phyloP scores from a whole-genome alignment of 192 early-diverging fungal species.

The Coemansia sp. region DNA sequence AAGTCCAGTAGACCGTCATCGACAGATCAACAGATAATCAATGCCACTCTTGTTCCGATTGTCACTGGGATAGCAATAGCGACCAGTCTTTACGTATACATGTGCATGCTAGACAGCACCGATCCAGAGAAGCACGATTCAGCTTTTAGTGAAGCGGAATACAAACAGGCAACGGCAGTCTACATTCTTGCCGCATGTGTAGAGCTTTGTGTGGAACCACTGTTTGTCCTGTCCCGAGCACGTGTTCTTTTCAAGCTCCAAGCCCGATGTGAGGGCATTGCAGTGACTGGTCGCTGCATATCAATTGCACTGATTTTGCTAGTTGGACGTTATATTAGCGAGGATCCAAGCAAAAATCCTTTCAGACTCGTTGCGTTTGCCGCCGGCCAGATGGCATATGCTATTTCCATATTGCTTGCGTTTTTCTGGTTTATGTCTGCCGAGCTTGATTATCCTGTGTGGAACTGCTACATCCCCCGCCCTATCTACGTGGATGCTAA shows the following conservation, averaged over 20 bases:
- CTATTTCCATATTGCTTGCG: constrained; percentile 58
- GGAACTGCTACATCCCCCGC: constrained; percentile 34
- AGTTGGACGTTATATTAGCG: constrained; percentile 34
- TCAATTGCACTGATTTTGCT: constrained; percentile 66
- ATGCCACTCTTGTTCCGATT: constrained; percentile 52
- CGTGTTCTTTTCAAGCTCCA: constrained; percentile 75
- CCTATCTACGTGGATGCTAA: not conserved
- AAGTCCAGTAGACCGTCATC: constrained; percentile 5
- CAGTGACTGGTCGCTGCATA: constrained; percentile 72
- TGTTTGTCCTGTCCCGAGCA: constrained; percentile 74
- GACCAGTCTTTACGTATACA: constrained; percentile 51
- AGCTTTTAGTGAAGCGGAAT: constrained; percentile 43
- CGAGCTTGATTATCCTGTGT: constrained; percentile 41
- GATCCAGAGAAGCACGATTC: constrained; percentile 8
- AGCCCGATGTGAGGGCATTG: constrained; percentile 79
- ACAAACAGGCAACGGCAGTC: constrained; percentile 58
- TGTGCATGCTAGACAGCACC: not conserved
- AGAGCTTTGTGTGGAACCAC: constrained; percentile 84
- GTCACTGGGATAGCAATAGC: constrained; percentile 48
- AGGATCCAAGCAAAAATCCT: constrained; percentile 28
- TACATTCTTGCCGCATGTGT: constrained; percentile 76
- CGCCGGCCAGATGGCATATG: constrained; percentile 75
- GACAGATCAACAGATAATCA: constrained; percentile 41
- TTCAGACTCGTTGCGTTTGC: constrained; percentile 78
- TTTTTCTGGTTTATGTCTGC: constrained; percentile 58